Evolutionary conservation across 371 early-diverging fungal genomes (phyloP).

Genomic region (Sporodiniella umbellata): DNA sequence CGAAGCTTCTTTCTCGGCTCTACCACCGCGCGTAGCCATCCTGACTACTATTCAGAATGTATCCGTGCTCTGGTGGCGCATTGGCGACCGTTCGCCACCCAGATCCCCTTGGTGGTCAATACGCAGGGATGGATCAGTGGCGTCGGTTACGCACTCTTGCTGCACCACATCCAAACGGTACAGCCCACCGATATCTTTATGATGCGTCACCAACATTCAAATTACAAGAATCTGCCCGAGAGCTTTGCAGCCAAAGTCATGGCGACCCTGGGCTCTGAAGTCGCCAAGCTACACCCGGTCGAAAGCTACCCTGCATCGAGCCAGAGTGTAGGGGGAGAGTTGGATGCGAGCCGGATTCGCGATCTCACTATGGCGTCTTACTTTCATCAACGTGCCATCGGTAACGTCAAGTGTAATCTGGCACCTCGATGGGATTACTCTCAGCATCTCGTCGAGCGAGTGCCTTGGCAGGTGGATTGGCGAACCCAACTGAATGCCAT

Average conservation of each 20-base stretch:
- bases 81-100: too few species aligned
- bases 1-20: slow-evolving; percentile 68
- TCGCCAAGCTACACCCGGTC: neutral
- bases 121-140: slow-evolving; percentile 85
- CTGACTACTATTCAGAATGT: slow-evolving; percentile 66
- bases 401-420: slow-evolving; percentile 1
- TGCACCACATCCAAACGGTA: slow-evolving; percentile 50
- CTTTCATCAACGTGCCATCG: slow-evolving; percentile 23
- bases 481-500: slow-evolving; percentile 46
- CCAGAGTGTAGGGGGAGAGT: slow-evolving; percentile 25
- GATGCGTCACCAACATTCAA: slow-evolving; percentile 10
- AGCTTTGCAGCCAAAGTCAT: slow-evolving; percentile 27
- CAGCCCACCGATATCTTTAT: slow-evolving; percentile 56
- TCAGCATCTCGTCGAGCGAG: slow-evolving; percentile 45
- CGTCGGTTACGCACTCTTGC: slow-evolving; percentile 67
- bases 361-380: slow-evolving; percentile 49
- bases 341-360: slow-evolving; percentile 57
- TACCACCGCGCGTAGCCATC: slow-evolving; percentile 60
- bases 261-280: slow-evolving; percentile 1
- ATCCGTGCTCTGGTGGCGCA: slow-evolving; percentile 50
- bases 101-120: slow-evolving; percentile 76
- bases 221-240: slow-evolving; percentile 29
- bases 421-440: slow-evolving; percentile 55
- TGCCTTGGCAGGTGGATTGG: slow-evolving; percentile 67
- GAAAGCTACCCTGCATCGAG: too few species aligned